phyloP scores from a whole-genome alignment of 345 rosid genomes.

The Hypericum perforatum region DNA sequence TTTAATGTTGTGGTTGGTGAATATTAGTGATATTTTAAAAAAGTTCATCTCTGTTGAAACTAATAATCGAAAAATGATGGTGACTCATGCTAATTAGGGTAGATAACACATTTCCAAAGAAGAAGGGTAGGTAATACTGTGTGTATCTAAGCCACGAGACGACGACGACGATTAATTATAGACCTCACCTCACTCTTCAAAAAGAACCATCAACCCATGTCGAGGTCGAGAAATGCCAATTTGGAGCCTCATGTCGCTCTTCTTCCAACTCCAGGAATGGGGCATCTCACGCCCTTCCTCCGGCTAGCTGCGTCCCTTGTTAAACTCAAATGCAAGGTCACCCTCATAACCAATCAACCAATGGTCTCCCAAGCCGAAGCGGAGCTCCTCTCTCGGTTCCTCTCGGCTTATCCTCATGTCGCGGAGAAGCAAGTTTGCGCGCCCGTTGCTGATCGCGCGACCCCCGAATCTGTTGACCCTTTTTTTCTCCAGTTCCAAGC shows the following conservation, averaged over 20 bases:
- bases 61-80: too few relatives aligned
- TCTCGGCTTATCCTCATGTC: conserved; percentile 24
- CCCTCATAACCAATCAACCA: conserved; percentile 28
- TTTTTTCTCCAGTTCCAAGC: conserved; percentile 27
- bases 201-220: neutral
- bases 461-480: conserved; percentile 21
- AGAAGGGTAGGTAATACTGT: too few relatives aligned
- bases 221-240: neutral
- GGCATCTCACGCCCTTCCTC: conserved; percentile 39
- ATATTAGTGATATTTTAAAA: too few relatives aligned
- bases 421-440: conserved; percentile 16
- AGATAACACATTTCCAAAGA: too few relatives aligned
- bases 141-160: too few relatives aligned
- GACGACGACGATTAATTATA: too few relatives aligned
- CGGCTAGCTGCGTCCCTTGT: conserved; percentile 28
- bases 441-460: conserved; percentile 10
- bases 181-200: too few relatives aligned
- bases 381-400: conserved; percentile 20
- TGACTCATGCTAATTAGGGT: too few relatives aligned
- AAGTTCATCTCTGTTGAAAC: too few relatives aligned
- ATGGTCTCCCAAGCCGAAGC: conserved; percentile 32
- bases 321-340: conserved; percentile 22
- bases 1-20: too few relatives aligned
- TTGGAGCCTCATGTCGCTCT: conserved; percentile 24
- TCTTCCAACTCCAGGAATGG: conserved; percentile 35